Base-by-base conservation (phyloP, 495 filamentous ascomycete species). In the Aspergillus avenaceus region DNA sequence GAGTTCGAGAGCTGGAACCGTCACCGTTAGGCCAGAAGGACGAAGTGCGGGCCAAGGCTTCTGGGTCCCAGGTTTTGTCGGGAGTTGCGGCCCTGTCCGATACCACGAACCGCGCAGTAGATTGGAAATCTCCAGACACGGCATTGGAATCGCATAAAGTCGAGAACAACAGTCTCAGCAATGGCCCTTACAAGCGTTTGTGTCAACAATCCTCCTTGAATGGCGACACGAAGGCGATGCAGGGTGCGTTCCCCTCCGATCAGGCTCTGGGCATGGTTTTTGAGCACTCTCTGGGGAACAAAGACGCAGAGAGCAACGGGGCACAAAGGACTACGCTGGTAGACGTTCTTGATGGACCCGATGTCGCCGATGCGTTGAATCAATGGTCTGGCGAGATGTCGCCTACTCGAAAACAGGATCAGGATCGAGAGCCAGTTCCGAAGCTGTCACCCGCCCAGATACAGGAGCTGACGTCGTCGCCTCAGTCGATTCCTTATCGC, bases 381-480 rank as follows among this genome's bases (percentile, higher is more conserved):
- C 44, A 31, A 24, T 53, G 41, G 43, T 47, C 57, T 23, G 41
- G 47, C 6, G 59, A 57, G 16, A 28, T 36, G 18, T 60, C 62
- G 11, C 56, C 55, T 25, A 13, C 12, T 8, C 45, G 41, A 23
- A 49, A 56, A 22, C 47, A 55, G 26, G 60, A 59, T 14, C 50
- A 59, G 16, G 66, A 72, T 13, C 70, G 70, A 23, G 71, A 78
- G 2, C 67, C 63, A 32, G 61, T 77, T n/a, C 55, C 76, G 53
- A 82, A 78, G 45, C 51, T 82, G 27, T 77, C 77, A 5, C 70
- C 75, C 16, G 66, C 69, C 37, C 74, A 80, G 55, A 79, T 81
- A 27, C 69, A 80, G 47, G 77, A 78, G 47, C 68, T 82, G 24
- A 79, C 75, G 21, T 78, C 78, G 2, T 78, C 78, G 14, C 77